Conservation (phyloP, 352 stramenopile species). For the Phytopythium delawarense region DNA sequence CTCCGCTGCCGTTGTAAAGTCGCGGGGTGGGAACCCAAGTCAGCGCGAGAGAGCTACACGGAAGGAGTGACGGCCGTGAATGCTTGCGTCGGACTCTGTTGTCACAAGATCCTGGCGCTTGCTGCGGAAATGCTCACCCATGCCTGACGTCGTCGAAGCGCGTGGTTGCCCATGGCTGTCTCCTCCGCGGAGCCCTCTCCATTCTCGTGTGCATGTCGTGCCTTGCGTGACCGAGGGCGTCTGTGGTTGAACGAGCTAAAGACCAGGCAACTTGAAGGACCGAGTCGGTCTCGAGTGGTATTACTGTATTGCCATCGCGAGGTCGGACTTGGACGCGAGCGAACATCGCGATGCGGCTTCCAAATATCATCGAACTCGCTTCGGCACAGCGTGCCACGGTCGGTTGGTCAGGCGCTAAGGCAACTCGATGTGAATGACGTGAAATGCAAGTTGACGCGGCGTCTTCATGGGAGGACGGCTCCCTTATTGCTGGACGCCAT, state of each 20-base stretch:
- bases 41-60: neutral
- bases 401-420: neutral
- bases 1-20: neutral
- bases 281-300: too few species aligned
- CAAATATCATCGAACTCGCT: neutral
- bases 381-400: neutral
- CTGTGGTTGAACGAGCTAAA: neutral
- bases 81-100: neutral
- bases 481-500: too few species aligned
- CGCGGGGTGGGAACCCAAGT: neutral
- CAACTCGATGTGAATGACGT: neutral
- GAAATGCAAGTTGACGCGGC: conserved; percentile 3
- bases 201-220: neutral
- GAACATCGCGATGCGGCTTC: neutral
- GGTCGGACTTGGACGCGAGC: neutral
- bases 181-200: neutral
- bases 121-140: too few species aligned
- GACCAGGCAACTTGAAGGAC: conserved; percentile 2
- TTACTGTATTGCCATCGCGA: neutral
- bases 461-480: too few species aligned
- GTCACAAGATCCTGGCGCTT: too few species aligned
- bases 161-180: too few species aligned
- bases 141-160: too few species aligned
- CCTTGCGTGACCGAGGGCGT: neutral
- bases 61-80: neutral